Base-by-base conservation (phyloP, 23 red algal genomes). In the Gracilaria vermiculophylla region DNA sequence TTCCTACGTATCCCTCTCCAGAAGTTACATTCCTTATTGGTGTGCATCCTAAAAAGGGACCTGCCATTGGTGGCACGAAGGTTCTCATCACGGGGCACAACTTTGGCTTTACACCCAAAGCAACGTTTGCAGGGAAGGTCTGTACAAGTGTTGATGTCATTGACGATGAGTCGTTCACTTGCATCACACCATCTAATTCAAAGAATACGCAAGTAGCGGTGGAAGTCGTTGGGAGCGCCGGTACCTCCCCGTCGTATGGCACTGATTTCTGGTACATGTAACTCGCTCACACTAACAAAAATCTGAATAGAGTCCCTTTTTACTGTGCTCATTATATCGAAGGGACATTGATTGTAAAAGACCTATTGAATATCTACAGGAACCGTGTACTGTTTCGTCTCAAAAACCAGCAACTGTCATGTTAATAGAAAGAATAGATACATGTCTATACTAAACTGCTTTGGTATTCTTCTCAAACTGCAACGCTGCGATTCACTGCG, bases 21-120 rank as follows among this genome's bases (percentile, higher is more conserved):
- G 69, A 58, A 0, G 80, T 92, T 24, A 82, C 88, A n/a, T 92
- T 92, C 78, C 54, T 92, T 50, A 34, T 92, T 64, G 88, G 78
- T 32, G 78, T 92, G 7, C 61, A 83, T 43, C 88, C 88, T 28
- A 76, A 83, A 55, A 66, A 77, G 24, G 88, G 88, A 32, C 76
- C 78, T n/a, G 88, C 88, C 27, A 9, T 27, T 28, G 88, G 88
- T 40, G 88, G 88, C 23, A 83, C 77, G 34, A 83, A 55, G 64
- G 88, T 92, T 0, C 40, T 69, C 9, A 65, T 92, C 29, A 50
- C 65, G 14, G 88, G 88, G 17, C 78, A 83, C 60, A 92, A 92
- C 34, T 92, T 92, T 83, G 88, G 88, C 31, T 58, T 62, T 14
- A 62, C 58, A 1, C 88, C 88, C 19, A 21, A 82, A 32, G 88